Conservation (phyloP, 2,329 filamentous ascomycete genomes). For the Aspergillus texensis region DNA sequence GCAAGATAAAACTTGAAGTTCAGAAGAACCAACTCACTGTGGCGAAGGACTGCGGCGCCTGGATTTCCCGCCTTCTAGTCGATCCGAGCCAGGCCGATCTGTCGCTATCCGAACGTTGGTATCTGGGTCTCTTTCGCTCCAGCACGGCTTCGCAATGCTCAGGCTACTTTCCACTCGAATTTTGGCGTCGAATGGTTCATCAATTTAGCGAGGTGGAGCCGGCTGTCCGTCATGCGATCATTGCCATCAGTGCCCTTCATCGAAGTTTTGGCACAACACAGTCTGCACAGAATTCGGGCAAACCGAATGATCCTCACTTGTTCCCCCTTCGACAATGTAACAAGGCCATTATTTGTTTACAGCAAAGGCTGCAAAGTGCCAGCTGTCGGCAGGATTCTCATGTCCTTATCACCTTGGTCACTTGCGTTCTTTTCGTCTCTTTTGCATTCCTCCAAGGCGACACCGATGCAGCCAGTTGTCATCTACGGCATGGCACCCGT, state of each 20-base stretch:
- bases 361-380: not conserved
- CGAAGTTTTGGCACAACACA: constrained; percentile 19
- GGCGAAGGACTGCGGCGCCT: not conserved
- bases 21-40: not conserved
- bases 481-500: constrained; percentile 16
- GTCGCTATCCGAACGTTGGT: not conserved
- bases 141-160: not conserved
- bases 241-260: constrained; percentile 29
- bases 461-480: constrained; percentile 5
- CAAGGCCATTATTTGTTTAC: not conserved
- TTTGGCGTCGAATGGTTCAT: constrained; percentile 23
- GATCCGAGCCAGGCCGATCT: not conserved
- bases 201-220: constrained; percentile 22
- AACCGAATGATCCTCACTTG: not conserved
- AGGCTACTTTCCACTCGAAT: constrained; percentile 6
- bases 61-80: not conserved
- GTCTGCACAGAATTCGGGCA: not conserved
- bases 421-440: constrained; percentile 20
- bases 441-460: constrained; percentile 21
- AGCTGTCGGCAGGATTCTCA: not conserved
- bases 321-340: not conserved
- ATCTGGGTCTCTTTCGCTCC: not conserved
- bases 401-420: constrained; percentile 19
- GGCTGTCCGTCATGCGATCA: constrained; percentile 28
- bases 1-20: not conserved